Conservation (phyloP, 139 green algal species). For the Coelastrella sp. region DNA sequence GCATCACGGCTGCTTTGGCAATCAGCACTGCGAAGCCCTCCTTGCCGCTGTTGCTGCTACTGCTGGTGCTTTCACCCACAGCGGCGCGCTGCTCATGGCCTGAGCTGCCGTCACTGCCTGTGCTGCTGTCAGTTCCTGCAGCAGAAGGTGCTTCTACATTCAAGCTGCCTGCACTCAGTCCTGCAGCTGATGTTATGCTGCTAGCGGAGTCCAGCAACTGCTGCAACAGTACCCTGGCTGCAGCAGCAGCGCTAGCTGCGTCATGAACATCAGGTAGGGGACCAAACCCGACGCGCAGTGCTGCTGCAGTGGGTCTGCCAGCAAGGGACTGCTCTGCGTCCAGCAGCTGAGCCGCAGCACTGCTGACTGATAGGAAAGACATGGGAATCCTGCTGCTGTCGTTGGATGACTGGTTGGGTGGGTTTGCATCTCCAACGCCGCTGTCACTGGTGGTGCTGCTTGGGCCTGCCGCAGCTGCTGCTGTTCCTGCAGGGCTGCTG, state of each 20-base stretch:
- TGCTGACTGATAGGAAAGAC: not conserved
- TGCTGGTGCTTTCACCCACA: not conserved
- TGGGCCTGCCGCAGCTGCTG: not conserved
- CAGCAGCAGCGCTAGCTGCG: not conserved
- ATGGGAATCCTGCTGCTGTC: not conserved
- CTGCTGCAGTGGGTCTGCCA: not conserved
- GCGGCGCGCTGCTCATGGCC: not conserved
- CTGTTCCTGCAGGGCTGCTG: not conserved
- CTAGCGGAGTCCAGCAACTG: not conserved
- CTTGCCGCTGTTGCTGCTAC: not conserved
- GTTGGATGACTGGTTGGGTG: not conserved
- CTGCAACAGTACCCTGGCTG: conserved; percentile 6
- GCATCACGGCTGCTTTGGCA: not conserved
- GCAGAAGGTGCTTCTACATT: not conserved
- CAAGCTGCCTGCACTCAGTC: not conserved
- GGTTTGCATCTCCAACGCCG: not conserved
- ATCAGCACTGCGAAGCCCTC: not conserved
- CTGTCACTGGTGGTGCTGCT: not conserved
- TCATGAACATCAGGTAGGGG: not conserved
- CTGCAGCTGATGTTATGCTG: not conserved
- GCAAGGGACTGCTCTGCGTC: not conserved
- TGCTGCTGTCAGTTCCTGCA: not conserved
- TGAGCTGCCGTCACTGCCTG: not conserved
- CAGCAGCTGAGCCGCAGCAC: not conserved
- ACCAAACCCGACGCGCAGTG: not conserved